Evolutionary conservation across 2,329 filamentous ascomycete species (phyloP), one percentile per base, ranked within the genome.

Genomic region (Harringtonia lauricola): DNA sequence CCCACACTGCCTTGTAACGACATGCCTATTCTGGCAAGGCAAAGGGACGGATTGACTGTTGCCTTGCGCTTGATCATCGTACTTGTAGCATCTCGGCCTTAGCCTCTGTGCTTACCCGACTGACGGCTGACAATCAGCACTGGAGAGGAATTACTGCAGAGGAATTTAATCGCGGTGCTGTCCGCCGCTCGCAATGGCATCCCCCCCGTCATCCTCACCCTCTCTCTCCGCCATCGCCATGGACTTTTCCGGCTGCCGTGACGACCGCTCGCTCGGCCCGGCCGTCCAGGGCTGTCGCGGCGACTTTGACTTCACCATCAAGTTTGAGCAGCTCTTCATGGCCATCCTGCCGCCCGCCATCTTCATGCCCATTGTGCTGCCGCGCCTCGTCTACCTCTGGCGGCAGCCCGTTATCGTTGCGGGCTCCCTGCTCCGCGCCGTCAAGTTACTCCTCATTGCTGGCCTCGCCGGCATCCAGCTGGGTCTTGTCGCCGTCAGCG

Each of bases 301-400:
- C 41, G 63, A 68, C 45, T 73, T 73, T 43, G 70, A 72, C 51
- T 71, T 72, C 45, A 73, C 70, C 1, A 54, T 72, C 40, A 61
- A 59, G 24, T 72, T 74, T 43, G 69, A 72, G 51, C 58, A 64
- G 18, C 57, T 70, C 4, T 60, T 72, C 40, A 59, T 73, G n/a
- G 60, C 62, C 2, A 58, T 71, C 9, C 52, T 67, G 3, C 70
- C 70, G 0, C 54, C 63, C 0, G 50, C 59, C 1, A 42, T 68
- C 0, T 68, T 71, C 34, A 48, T 67, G 13, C 48, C 59, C 0
- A 41, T 61, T 2, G 59, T 62, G 0, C 28, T 62, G 37, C 52
- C 58, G 14, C 57, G 67, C 0, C 48, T 63, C 1, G 42, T 58
- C 1, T 50, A 59, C 2, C 48, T 70, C 8, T 44, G 48, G 2